These are phyloP conservation scores for Talaromyces sp. DNA, from an alignment of 2,329 filamentous ascomycete species.

Conservation along the genomic window DNA sequence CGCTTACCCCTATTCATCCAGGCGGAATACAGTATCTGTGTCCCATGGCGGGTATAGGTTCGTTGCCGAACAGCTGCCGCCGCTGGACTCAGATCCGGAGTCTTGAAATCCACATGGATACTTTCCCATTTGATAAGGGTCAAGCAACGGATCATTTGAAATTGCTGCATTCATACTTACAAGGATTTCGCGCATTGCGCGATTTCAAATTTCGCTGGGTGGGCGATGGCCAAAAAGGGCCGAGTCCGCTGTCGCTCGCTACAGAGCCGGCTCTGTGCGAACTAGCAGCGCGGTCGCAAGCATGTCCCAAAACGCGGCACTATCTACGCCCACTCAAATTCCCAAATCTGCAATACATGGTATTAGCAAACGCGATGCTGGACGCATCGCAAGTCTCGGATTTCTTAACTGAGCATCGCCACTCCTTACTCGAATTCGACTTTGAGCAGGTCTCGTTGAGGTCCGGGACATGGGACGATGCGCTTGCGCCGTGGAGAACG, in stretches of 20 bases:
- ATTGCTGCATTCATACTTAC: conserved; percentile 77
- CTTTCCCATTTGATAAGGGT: conserved; percentile 58
- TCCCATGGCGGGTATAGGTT: conserved; percentile 67
- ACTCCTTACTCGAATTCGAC: conserved; percentile 70
- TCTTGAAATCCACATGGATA: conserved; percentile 69
- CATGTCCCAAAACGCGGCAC: conserved; percentile 37
- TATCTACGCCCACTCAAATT: conserved; percentile 60
- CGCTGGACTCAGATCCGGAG: conserved; percentile 76
- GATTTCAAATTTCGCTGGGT: conserved; percentile 76
- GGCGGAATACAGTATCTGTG: conserved; percentile 74
- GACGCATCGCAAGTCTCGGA: conserved; percentile 66
- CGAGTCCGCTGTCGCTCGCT: conserved; percentile 68
- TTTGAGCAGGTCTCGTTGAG: conserved; percentile 72
- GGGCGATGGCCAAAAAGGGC: conserved; percentile 56
- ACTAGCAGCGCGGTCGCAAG: conserved; percentile 41
- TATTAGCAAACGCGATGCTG: conserved; percentile 69
- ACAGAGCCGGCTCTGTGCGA: conserved; percentile 65
- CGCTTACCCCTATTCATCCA: conserved; percentile 70
- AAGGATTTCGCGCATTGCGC: conserved; percentile 64
- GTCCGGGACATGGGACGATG: conserved; percentile 75
- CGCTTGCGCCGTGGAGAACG: conserved; percentile 62
- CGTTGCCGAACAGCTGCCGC: conserved; percentile 66
- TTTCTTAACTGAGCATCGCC: conserved; percentile 65
- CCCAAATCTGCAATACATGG: conserved; percentile 63
- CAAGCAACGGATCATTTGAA: conserved; percentile 68